Percentiles rank a stretch among this genome's conserved stretches.
These are phyloP conservation scores for Metschnikowia borealis DNA, from an alignment of 805 yeast species.

Conservation along the genomic window DNA sequence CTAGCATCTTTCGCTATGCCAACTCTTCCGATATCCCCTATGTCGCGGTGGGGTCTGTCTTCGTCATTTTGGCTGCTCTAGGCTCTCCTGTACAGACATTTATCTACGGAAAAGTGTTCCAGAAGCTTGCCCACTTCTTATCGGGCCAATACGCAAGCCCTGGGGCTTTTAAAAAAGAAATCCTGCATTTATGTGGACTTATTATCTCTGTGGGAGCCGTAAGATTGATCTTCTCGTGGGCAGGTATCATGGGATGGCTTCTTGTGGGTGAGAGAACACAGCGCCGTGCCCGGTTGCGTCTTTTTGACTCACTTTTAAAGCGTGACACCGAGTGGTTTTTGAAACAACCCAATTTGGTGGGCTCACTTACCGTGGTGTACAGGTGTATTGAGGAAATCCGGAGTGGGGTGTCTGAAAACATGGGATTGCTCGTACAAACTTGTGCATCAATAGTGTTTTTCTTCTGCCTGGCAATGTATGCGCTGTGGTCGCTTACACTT, in stretches of 20 bases:
- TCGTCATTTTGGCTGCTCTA: constrained; percentile 51
- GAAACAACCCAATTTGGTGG: constrained; percentile 48
- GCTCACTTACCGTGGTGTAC: constrained; percentile 61
- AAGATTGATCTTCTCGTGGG: constrained; percentile 42
- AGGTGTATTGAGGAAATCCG: constrained; percentile 73
- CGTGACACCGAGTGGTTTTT: constrained; percentile 64
- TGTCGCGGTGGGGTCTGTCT: constrained; percentile 13
- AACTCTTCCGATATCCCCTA: constrained; percentile 10
- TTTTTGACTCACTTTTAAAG: constrained; percentile 44
- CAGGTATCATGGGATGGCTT: constrained; percentile 60
- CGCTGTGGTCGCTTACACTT: constrained; percentile 83
- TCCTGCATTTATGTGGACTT: constrained; percentile 26
- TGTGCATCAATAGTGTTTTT: constrained; percentile 51
- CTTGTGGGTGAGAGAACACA: constrained; percentile 70
- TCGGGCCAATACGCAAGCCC: constrained; percentile 25
- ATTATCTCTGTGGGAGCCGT: constrained; percentile 33
- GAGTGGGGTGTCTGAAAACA: constrained; percentile 61
- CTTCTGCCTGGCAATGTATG: constrained; percentile 61
- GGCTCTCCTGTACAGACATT: constrained; percentile 61
- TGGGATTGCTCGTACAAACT: constrained; percentile 55
- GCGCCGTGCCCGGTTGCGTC: constrained; percentile 44
- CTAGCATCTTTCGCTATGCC: constrained; percentile 13
- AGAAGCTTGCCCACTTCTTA: constrained; percentile 26
- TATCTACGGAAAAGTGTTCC: constrained; percentile 62
- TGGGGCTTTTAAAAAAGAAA: constrained; percentile 20